phyloP scores from a whole-genome alignment of 352 stramenopile genomes.

The Peronospora farinosa region DNA sequence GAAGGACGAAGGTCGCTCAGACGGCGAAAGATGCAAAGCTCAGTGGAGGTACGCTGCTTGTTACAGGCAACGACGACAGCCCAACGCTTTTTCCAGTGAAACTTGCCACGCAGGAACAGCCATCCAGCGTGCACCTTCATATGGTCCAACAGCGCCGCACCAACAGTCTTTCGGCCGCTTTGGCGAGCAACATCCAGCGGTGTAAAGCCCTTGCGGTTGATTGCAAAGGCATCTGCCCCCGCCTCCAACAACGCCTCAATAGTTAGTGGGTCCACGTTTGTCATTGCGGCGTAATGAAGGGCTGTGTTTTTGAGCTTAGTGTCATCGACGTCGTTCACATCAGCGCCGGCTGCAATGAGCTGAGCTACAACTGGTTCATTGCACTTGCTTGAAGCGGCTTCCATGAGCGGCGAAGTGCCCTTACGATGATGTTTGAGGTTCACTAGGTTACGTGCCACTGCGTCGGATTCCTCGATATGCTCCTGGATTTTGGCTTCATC shows the following conservation, averaged over 20 bases:
- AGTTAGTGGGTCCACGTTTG: slow-evolving; percentile 31
- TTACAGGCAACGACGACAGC: slow-evolving; percentile 55
- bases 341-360: slow-evolving; percentile 43
- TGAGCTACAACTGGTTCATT: slow-evolving; percentile 38
- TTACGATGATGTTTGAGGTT: slow-evolving; percentile 38
- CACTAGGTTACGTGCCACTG: slow-evolving; percentile 28
- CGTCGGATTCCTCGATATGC: slow-evolving; percentile 26
- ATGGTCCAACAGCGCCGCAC: slow-evolving; percentile 40
- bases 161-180: slow-evolving; percentile 35
- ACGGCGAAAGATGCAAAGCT: slow-evolving; percentile 50
- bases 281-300: slow-evolving; percentile 55
- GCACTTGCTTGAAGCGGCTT: slow-evolving; percentile 38
- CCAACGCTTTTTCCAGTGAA: slow-evolving; percentile 65
- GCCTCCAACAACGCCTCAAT: slow-evolving; percentile 48
- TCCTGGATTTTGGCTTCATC: slow-evolving; percentile 26
- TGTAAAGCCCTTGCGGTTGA: slow-evolving; percentile 55
- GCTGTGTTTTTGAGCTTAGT: slow-evolving; percentile 46
- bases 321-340: slow-evolving; percentile 38
- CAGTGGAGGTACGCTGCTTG: slow-evolving; percentile 34
- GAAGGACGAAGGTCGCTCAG: slow-evolving; percentile 23
- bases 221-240: slow-evolving; percentile 39
- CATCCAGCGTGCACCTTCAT: slow-evolving; percentile 53
- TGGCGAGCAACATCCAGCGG: slow-evolving; percentile 60
- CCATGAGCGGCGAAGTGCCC: slow-evolving; percentile 69
- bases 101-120: slow-evolving; percentile 37